A percentile compares a stretch with the other conserved stretches of the same genome.
These are phyloP conservation scores for Carex pumila DNA, from an alignment of 176 grass and related monocot genomes.

Conservation along the genomic window DNA sequence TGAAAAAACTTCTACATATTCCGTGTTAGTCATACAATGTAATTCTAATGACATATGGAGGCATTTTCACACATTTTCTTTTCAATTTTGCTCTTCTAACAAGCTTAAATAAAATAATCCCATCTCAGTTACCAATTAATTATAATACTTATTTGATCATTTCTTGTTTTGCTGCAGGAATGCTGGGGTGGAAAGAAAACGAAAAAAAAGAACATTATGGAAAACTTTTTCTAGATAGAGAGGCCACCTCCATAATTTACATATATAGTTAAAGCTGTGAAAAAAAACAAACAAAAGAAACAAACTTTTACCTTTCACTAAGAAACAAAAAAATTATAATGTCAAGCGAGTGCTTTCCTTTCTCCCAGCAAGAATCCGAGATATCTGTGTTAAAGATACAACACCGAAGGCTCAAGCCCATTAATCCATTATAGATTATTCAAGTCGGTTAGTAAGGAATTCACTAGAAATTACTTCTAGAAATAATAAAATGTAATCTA, in stretches of 20 bases:
- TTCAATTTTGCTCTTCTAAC: not conserved
- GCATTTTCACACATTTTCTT: not conserved
- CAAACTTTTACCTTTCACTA: slow-evolving; percentile 1
- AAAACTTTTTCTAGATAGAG: not conserved
- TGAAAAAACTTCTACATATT: no score
- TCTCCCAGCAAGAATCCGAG: slow-evolving; percentile 69
- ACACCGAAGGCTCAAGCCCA: no score
- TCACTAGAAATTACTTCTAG: no score
- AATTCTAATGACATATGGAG: not conserved
- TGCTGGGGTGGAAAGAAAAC: not conserved
- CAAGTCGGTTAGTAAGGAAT: no score
- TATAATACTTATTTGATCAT: not conserved
- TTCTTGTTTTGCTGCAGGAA: not conserved
- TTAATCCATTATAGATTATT: no score
- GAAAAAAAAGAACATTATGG: not conserved
- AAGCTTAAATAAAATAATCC: not conserved
- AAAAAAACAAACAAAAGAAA: not conserved
- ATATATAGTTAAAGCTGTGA: not conserved
- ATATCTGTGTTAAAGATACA: no score
- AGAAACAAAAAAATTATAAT: not conserved
- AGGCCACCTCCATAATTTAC: not conserved
- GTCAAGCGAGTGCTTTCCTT: slow-evolving; percentile 26
- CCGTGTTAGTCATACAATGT: no score
- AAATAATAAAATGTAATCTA: no score
- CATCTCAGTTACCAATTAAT: not conserved